Conservation (phyloP, 1,284 basidiomycete species). For the Microbotryum lychnidis-dioicae region DNA sequence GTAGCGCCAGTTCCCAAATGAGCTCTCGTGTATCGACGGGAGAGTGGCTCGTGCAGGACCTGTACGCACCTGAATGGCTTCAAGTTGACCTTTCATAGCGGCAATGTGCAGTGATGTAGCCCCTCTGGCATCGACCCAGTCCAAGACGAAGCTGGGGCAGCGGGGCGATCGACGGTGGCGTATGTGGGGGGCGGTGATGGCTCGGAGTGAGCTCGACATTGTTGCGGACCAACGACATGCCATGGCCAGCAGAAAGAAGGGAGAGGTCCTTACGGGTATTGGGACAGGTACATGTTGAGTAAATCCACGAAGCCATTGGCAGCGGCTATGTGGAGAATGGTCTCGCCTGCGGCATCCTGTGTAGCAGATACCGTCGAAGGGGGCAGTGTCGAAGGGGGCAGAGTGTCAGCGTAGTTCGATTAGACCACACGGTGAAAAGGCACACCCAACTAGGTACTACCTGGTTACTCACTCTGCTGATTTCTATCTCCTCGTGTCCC, state of each 20-base stretch:
- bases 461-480: slow-evolving; percentile 60
- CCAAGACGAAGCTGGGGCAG: slow-evolving; percentile 54
- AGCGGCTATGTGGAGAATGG: slow-evolving; percentile 21
- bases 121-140: slow-evolving; percentile 81
- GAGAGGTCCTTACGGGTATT: not conserved
- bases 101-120: slow-evolving; percentile 85
- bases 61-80: slow-evolving; percentile 64
- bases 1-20: not conserved
- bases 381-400: no score
- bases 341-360: slow-evolving; percentile 28
- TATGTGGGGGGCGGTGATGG: slow-evolving; percentile 28
- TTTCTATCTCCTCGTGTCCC: slow-evolving; percentile 82
- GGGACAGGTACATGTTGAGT: slow-evolving; percentile 9
- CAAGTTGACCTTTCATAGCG: slow-evolving; percentile 77
- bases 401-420: not conserved
- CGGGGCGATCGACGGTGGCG: slow-evolving; percentile 43
- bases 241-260: not conserved
- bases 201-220: slow-evolving; percentile 19
- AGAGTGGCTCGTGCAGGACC: not conserved
- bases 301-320: slow-evolving; percentile 12
- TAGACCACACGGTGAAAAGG: not conserved
- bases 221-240: slow-evolving; percentile 25
- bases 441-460: not conserved
- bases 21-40: no score
- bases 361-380: no score